These are phyloP conservation scores for Talaromyces albobiverticillius DNA, from an alignment of 2,329 filamentous ascomycete genomes.

Conservation along the genomic window DNA sequence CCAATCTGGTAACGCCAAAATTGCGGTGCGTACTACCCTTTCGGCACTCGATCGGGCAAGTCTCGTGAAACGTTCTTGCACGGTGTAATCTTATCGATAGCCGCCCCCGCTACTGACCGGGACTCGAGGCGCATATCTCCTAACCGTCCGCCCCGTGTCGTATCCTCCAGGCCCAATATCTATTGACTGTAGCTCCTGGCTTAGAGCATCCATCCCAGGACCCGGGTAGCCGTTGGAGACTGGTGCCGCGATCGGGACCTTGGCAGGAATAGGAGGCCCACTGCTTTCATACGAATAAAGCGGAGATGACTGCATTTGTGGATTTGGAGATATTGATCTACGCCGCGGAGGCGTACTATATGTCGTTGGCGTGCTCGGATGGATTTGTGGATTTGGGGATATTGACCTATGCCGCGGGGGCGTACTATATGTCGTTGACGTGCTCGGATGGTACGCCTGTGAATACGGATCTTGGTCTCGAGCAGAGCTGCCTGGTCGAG, in stretches of 20 bases:
- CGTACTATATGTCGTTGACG: slow-evolving; percentile 14
- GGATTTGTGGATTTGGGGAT: slow-evolving; percentile 16
- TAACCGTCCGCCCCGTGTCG: slow-evolving; percentile 27
- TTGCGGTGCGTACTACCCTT: not conserved
- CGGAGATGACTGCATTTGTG: slow-evolving; percentile 21
- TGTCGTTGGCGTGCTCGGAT: slow-evolving; percentile 17
- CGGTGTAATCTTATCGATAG: slow-evolving; percentile 6
- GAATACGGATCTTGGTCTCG: slow-evolving; percentile 22
- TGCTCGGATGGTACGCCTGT: slow-evolving; percentile 19
- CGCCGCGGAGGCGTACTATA: slow-evolving; percentile 13
- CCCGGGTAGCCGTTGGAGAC: slow-evolving; percentile 28
- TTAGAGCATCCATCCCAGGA: slow-evolving; percentile 48
- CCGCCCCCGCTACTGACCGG: slow-evolving; percentile 15
- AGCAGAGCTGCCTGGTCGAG: slow-evolving; percentile 19
- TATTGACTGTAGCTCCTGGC: slow-evolving; percentile 55
- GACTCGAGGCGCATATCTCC: slow-evolving; percentile 30
- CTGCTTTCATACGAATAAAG: slow-evolving; percentile 29
- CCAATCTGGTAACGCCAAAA: slow-evolving; percentile 8
- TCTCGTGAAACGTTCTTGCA: too few relatives aligned
- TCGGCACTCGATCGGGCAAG: not conserved
- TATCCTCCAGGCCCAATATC: slow-evolving; percentile 43
- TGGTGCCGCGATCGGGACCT: slow-evolving; percentile 36
- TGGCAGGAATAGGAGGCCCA: slow-evolving; percentile 42
- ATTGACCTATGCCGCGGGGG: slow-evolving; percentile 14
- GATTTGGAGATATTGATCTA: slow-evolving; percentile 17